Percentiles rank a stretch among this genome's conserved stretches.
Conservation (phyloP, 805 yeast species). For the Saccharomyces mikatae region DNA sequence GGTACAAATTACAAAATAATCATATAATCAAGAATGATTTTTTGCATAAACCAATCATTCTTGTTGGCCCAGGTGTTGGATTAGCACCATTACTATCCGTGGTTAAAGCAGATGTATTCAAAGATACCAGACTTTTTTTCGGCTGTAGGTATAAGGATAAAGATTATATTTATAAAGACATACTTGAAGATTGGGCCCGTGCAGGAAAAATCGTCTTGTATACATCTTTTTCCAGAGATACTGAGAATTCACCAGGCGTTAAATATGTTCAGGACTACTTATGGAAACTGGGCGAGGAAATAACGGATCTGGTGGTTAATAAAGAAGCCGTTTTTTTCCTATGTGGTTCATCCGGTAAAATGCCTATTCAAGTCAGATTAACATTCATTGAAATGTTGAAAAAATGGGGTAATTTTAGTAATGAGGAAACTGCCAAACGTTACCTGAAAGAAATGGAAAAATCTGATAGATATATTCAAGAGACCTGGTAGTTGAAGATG, state of each 20-base stretch:
- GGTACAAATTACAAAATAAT: constrained; percentile 45
- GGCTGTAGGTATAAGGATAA: constrained; percentile 63
- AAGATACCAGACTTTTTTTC: constrained; percentile 46
- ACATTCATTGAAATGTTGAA: constrained; percentile 60
- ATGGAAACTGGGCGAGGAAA: constrained; percentile 39
- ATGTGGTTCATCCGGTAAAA: constrained; percentile 90
- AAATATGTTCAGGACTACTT: constrained; percentile 77
- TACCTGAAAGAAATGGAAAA: constrained; percentile 54
- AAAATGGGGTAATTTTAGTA: constrained; percentile 34
- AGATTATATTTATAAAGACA: constrained; percentile 59
- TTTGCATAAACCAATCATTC: constrained; percentile 44
- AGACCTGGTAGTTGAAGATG: constrained; percentile 59
- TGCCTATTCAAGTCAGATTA: constrained; percentile 85
- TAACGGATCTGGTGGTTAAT: constrained; percentile 47
- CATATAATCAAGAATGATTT: constrained; percentile 31
- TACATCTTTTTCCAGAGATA: constrained; percentile 45
- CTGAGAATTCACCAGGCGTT: constrained; percentile 30
- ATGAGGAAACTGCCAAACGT: constrained; percentile 40
- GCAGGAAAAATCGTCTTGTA: constrained; percentile 34
- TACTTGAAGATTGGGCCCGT: constrained; percentile 37
- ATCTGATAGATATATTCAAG: constrained; percentile 66
- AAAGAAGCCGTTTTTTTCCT: constrained; percentile 59
- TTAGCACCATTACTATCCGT: constrained; percentile 84
- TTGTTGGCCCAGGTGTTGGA: constrained; percentile 94
- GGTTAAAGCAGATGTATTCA: constrained; percentile 35